Evolutionary conservation across 1,284 basidiomycete genomes (phyloP), one percentile per base, ranked within the genome.

Genomic region (Ganoderma multipileum): DNA sequence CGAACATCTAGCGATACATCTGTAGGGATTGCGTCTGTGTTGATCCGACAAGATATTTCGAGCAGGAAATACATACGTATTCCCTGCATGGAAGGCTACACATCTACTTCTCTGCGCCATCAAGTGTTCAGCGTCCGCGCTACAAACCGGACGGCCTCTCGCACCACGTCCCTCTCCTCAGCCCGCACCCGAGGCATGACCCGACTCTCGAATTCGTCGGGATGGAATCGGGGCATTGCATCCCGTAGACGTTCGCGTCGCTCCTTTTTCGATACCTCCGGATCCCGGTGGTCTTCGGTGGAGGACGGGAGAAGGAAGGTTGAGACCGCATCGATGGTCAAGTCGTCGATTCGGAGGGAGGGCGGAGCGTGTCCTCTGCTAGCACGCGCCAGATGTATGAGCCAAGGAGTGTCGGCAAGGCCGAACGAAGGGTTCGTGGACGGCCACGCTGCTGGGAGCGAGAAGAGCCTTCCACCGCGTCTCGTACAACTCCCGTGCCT

Each of bases 191-290:
- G 82, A 36, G 78, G 77, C 82, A 95, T 87, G 41, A 94, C 82
- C 57, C 93, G 85, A 12, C 90, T 88, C 76, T 94, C 91, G 74
- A 96, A 95, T 73, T 95, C 92, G 80, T 96, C 95, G 0, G 95
- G 94, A 77, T 96, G 95, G 78, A 93, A 96, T 16, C 91, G 86
- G 42, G 94, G 78, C 76, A 95, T 86, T 0, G 91, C 87, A 76
- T 94, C 92, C 70, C 91, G 83, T 44, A 95, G 77, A 64, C 85
- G 87, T 52, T 92, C 91, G 75, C 88, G 90, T 59, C 83, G 80
- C 50, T 73, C 74, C 72, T 76, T 81, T 69, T 76, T 80, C 36
- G 70, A 66, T 12, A 68, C 73, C 30, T 77, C 76, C 64, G 66
- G 67, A 33, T 30, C 60, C 6, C 33, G 61, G 9, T 61, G 47